Percentiles rank a stretch among this genome's conserved stretches.
These are phyloP conservation scores for Agastache rugosa DNA, from an alignment of 257 asterid genomes.

Conservation along the genomic window DNA sequence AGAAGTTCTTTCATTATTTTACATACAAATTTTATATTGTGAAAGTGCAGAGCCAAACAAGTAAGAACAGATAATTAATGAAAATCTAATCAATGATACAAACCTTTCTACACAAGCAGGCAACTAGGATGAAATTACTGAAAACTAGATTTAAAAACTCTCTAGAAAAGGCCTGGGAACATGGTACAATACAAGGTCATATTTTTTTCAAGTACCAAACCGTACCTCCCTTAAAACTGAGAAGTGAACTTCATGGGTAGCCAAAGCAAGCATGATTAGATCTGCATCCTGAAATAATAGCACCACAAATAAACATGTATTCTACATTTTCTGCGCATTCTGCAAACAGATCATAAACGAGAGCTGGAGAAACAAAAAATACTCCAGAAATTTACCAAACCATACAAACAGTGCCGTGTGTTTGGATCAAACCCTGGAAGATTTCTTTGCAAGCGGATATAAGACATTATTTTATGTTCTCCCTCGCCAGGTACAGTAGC, in stretches of 20 bases:
- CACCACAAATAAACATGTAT: conserved; percentile 4
- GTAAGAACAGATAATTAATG: neutral
- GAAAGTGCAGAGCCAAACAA: conserved; percentile 12
- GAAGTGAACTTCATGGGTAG: conserved; percentile 73
- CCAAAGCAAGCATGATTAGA: conserved; percentile 71
- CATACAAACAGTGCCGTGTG: conserved; percentile 76
- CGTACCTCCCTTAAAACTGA: conserved; percentile 67
- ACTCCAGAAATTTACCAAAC: conserved; percentile 56
- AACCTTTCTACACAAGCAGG: neutral
- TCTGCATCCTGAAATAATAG: conserved; percentile 64
- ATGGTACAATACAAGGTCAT: conserved; percentile 9
- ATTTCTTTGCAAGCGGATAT: conserved; percentile 77
- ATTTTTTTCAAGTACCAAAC: conserved; percentile 17
- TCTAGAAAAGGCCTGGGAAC: neutral
- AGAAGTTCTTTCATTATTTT: neutral
- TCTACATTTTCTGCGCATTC: conserved; percentile 14
- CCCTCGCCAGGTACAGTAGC: conserved; percentile 89
- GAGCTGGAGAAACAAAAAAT: conserved; percentile 19
- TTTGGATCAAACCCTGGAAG: conserved; percentile 79
- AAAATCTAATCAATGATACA: conserved; percentile 2
- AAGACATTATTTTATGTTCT: conserved; percentile 76
- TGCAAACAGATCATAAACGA: conserved; percentile 1
- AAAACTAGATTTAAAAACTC: conserved; percentile 1
- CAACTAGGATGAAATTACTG: conserved; percentile 11
- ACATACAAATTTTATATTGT: neutral